These are phyloP conservation scores for Fusarium continuum DNA, from an alignment of 2,329 filamentous ascomycete genomes.

Conservation along the genomic window DNA sequence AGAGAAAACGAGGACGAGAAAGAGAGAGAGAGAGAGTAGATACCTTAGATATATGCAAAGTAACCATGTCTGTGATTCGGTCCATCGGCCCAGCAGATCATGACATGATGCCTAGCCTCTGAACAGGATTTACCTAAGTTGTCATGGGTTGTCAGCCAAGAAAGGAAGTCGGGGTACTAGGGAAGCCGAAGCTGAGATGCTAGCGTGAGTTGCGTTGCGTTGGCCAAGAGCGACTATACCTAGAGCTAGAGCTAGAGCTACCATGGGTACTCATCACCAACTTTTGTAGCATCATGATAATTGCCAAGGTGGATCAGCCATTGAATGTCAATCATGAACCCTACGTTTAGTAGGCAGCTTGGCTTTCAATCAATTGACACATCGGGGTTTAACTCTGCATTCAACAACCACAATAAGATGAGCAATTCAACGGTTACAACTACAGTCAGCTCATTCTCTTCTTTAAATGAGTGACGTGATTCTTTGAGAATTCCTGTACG, in stretches of 20 bases:
- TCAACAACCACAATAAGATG: background rate
- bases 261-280: background rate
- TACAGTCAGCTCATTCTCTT: background rate
- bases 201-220: background rate
- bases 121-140: conserved; percentile 30
- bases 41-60: conserved; percentile 7
- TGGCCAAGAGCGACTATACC: conserved; percentile 4
- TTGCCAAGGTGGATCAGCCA: background rate
- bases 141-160: conserved; percentile 17
- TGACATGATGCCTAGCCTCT: conserved; percentile 22
- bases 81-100: conserved; percentile 30
- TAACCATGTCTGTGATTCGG: conserved; percentile 6
- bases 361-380: background rate
- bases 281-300: conserved; percentile 12
- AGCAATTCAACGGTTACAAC: background rate
- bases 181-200: conserved; percentile 5
- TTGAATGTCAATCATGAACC: background rate
- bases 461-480: conserved; percentile 23
- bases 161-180: conserved; percentile 16
- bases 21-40: conserved; percentile 6
- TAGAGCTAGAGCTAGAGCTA: too few relatives aligned
- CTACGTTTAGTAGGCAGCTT: too few relatives aligned
- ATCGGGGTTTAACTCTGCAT: too few relatives aligned
- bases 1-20: background rate
- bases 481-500: background rate